Evolutionary conservation across 441 rosid genomes (phyloP).

Genomic region (Isatis lusitanica): DNA sequence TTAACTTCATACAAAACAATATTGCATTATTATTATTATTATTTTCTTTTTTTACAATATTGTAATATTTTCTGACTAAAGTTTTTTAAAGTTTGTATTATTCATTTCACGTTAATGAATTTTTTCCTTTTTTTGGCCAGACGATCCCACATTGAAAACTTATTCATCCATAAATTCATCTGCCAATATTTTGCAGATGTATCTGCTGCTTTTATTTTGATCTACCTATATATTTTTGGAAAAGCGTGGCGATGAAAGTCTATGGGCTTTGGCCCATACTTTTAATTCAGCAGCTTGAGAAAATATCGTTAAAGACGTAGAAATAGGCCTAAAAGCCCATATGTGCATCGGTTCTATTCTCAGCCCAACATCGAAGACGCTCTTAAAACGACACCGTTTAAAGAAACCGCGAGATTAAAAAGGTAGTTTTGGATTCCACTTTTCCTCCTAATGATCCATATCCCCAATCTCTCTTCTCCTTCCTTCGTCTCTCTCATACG

Average conservation of each 20-base stretch:
- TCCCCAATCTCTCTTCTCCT: conserved; percentile 7
- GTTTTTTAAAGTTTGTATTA: background rate
- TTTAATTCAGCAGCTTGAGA: no score
- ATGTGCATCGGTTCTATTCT: background rate
- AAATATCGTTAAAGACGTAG: no score
- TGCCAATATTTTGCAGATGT: no score
- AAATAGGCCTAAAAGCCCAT: no score
- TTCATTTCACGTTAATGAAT: background rate
- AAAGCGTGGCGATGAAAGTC: no score
- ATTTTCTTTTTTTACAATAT: no score
- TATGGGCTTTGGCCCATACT: no score
- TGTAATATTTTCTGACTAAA: background rate
- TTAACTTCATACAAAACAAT: background rate
- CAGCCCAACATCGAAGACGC: conserved; percentile 2
- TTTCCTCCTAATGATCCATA: background rate
- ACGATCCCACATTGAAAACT: no score
- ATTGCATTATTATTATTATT: no score
- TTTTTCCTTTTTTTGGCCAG: background rate
- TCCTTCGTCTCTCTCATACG: background rate
- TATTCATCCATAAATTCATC: no score
- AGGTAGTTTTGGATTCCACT: background rate
- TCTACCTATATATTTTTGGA: no score
- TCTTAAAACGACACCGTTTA: conserved; percentile 1
- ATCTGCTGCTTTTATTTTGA: no score
- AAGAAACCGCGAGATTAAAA: conserved; percentile 1